phyloP scores from a whole-genome alignment of 2,329 filamentous ascomycete genomes.

The Cladosporium sp. region DNA sequence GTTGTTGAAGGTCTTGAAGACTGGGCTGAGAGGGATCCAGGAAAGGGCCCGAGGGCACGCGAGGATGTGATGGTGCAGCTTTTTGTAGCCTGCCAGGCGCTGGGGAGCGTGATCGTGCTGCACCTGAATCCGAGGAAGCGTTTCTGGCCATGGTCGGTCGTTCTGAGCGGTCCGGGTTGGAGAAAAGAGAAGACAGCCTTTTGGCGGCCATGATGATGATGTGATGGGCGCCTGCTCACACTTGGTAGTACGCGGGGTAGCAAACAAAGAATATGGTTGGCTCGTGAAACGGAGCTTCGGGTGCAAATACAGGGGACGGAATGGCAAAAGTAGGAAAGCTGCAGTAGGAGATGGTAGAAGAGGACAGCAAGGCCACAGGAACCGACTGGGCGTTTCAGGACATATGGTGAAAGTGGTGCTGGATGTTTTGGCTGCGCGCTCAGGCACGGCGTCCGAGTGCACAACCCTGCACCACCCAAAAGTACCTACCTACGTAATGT shows the following conservation, averaged over 20 bases:
- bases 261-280: conserved; percentile 1
- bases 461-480: background rate
- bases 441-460: background rate
- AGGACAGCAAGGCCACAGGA: background rate
- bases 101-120: background rate
- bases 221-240: background rate
- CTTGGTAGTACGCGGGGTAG: conserved; percentile 1
- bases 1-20: conserved; percentile 21
- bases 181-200: conserved; percentile 5
- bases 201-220: conserved; percentile 7
- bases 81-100: background rate
- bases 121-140: background rate
- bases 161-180: background rate
- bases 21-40: conserved; percentile 16
- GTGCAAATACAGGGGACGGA: background rate
- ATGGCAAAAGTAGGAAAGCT: background rate
- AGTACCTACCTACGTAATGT: background rate
- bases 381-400: conserved; percentile 2
- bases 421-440: background rate
- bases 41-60: conserved; percentile 3
- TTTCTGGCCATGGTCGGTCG: background rate
- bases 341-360: background rate
- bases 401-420: background rate
- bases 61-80: background rate
- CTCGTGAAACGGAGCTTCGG: background rate